Conservation (phyloP, 257 asterid genomes). For the Ajuga chamaepitys region DNA sequence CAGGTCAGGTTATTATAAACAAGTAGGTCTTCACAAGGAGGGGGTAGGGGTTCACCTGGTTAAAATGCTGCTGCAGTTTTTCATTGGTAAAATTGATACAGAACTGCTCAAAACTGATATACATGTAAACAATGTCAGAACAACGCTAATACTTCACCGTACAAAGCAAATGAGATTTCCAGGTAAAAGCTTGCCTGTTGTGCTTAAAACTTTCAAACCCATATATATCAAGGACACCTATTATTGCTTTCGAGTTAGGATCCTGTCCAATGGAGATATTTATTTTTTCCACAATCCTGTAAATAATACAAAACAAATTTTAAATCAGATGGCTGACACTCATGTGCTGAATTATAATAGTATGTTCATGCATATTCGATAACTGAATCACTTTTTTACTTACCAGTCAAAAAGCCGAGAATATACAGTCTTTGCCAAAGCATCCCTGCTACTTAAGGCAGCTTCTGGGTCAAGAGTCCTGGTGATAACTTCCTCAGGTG, state of each 20-base stretch:
- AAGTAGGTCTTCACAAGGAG: slow-evolving; percentile 11
- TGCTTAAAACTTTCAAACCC: slow-evolving; percentile 96
- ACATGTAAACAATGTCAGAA: slow-evolving; percentile 25
- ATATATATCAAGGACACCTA: slow-evolving; percentile 97
- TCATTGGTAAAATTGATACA: slow-evolving; percentile 98
- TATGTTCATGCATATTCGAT: neutral
- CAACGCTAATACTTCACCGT: neutral
- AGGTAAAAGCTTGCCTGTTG: slow-evolving; percentile 44
- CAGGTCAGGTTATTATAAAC: slow-evolving; percentile 7
- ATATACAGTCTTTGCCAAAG: slow-evolving; percentile 88
- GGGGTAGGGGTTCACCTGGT: slow-evolving; percentile 50
- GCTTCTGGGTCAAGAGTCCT: slow-evolving; percentile 95
- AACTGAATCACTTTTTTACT: neutral
- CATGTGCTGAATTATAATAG: neutral
- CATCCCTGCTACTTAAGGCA: slow-evolving; percentile 96
- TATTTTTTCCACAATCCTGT: slow-evolving; percentile 95
- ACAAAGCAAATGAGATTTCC: slow-evolving; percentile 6
- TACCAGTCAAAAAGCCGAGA: slow-evolving; percentile 96
- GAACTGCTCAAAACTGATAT: slow-evolving; percentile 92
- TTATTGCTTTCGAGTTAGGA: slow-evolving; percentile 92
- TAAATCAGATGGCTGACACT: slow-evolving; percentile 16
- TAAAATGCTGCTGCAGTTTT: slow-evolving; percentile 98
- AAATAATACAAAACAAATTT: slow-evolving; percentile 11
- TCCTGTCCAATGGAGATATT: slow-evolving; percentile 96
- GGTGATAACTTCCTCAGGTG: slow-evolving; percentile 96